A percentile compares a stretch with the other conserved stretches of the same genome.
Conservation (phyloP, 2,329 filamentous ascomycete genomes). For the Apiospora aurea region DNA sequence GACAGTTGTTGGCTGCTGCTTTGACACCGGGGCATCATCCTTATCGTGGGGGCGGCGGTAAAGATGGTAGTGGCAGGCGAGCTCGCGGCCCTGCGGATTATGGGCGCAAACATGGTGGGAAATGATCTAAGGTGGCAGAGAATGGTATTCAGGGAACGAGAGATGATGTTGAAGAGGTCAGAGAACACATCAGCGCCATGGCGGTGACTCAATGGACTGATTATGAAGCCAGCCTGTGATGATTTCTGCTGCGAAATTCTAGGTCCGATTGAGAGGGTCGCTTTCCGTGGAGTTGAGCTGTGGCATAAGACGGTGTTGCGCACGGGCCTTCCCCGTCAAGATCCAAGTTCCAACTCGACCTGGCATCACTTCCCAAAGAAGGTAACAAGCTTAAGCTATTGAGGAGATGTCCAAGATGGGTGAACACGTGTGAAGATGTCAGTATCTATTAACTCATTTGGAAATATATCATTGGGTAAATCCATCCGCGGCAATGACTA, state of each 20-base stretch:
- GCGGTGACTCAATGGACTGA: slow-evolving; percentile 36
- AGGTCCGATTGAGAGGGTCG: slow-evolving; percentile 30
- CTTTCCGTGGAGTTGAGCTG: background rate
- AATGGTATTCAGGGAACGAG: background rate
- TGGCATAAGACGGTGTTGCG: background rate
- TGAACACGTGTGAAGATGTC: background rate
- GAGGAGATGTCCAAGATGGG: no score
- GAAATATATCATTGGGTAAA: background rate
- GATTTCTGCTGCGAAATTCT: slow-evolving; percentile 42
- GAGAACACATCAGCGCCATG: slow-evolving; percentile 38
- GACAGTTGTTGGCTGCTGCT: background rate
- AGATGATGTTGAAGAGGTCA: slow-evolving; percentile 23
- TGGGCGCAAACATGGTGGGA: slow-evolving; percentile 35
- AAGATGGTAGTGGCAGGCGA: slow-evolving; percentile 34
- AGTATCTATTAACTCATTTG: background rate
- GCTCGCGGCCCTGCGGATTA: slow-evolving; percentile 33
- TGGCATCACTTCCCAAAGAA: no score
- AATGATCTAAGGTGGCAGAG: background rate
- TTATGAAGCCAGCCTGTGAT: slow-evolving; percentile 36
- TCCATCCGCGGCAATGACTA: background rate
- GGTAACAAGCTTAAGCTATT: background rate
- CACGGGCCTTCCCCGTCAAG: background rate
- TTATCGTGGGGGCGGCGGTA: background rate
- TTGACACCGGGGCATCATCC: background rate
- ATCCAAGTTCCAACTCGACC: background rate